These are phyloP conservation scores for Colletotrichum neosansevieriae DNA, from an alignment of 2,329 filamentous ascomycete species.

Conservation along the genomic window DNA sequence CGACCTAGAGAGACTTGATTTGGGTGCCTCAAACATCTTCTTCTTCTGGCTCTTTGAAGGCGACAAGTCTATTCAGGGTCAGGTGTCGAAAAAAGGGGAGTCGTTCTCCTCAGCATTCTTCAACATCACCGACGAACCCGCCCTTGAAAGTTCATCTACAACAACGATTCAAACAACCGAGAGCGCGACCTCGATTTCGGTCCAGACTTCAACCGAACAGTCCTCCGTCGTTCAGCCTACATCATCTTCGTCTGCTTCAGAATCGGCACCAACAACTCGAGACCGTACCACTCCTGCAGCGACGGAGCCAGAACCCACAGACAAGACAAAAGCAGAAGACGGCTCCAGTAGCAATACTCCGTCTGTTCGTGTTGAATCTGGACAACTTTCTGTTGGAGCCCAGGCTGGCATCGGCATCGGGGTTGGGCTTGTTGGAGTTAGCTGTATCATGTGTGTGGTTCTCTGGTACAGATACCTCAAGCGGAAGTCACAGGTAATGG, in stretches of 20 bases:
- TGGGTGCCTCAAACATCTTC: constrained; percentile 38
- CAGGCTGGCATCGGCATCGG: constrained; percentile 25
- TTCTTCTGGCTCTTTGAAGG: constrained; percentile 44
- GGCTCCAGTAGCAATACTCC: background rate
- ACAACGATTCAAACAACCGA: background rate
- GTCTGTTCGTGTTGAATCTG: background rate
- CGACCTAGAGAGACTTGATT: constrained; percentile 36
- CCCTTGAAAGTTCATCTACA: background rate
- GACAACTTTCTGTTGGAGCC: constrained; percentile 2
- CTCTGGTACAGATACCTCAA: constrained; percentile 7
- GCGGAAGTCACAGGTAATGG: background rate
- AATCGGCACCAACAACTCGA: accelerated
- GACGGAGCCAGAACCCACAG: background rate
- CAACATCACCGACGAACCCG: constrained; percentile 42
- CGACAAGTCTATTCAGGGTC: constrained; percentile 28
- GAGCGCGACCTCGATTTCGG: background rate
- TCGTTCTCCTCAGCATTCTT: constrained; percentile 35
- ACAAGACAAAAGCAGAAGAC: background rate
- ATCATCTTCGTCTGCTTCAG: accelerated
- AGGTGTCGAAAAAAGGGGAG: background rate
- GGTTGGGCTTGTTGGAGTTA: background rate
- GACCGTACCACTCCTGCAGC: background rate
- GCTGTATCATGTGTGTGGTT: constrained; percentile 6
- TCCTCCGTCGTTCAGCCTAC: background rate
- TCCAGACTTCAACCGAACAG: background rate